These are phyloP conservation scores for Syzygium jambos DNA, from an alignment of 345 rosid species.

Conservation along the genomic window DNA sequence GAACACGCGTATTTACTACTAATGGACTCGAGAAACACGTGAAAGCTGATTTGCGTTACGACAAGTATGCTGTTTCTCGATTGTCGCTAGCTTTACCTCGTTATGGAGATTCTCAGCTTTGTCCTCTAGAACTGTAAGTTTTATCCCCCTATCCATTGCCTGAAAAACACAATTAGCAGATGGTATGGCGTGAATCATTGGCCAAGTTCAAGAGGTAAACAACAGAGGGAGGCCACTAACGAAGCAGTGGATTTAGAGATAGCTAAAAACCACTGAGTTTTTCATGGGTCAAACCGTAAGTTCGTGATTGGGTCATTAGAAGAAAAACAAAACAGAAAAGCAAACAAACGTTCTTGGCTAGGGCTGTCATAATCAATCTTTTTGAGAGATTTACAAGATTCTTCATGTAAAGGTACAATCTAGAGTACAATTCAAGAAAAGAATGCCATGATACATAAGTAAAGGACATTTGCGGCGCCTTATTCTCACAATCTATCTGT, in stretches of 20 bases:
- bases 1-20: not conserved
- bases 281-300: not conserved
- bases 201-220: not conserved
- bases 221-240: not conserved
- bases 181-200: not conserved
- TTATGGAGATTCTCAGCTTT: slow-evolving; percentile 61
- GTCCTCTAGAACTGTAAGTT: slow-evolving; percentile 48
- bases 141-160: slow-evolving; percentile 77
- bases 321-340: not conserved
- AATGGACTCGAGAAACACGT: not conserved
- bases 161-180: slow-evolving; percentile 15
- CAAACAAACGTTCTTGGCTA: not conserved
- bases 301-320: not conserved
- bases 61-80: not conserved
- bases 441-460: not conserved
- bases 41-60: not conserved
- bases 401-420: not conserved
- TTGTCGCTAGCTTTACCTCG: slow-evolving; percentile 31
- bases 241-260: not conserved
- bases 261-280: not conserved
- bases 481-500: not conserved
- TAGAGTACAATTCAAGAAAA: not conserved
- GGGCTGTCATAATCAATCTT: not conserved
- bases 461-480: not conserved
- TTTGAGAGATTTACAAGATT: not conserved